Evolutionary conservation across 495 filamentous ascomycete species (phyloP), one percentile per base, ranked within the genome.

Genomic region (Penicillium samsonianum): DNA sequence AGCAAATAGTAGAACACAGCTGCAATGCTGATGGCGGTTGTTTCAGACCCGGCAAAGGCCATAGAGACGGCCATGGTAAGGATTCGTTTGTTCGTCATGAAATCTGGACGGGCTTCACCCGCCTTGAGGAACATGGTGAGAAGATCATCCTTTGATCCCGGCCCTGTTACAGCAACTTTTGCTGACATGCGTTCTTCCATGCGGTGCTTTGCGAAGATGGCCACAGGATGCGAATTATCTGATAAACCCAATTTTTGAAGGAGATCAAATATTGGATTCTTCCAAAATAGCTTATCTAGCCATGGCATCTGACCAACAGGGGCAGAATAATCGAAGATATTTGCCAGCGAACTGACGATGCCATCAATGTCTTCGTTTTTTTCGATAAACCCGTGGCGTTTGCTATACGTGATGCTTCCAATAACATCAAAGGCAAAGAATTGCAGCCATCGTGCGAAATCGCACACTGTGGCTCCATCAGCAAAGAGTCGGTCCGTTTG

Each of bases 341-440:
- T 65, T 4, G 64, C 67, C 22, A 83, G 58, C 37, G 77, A 79
- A 2, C 55, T 60, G 7, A 80, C 63, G 12, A 80, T 78, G 4
- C 73, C 72, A 47, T 86, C 82, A 41, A 87, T 78, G 55, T 88
- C 86, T 25, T 78, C 55, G 4, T 79, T 82, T 8, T 80, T 73
- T 20, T 76, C 75, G 3, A 90, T 60, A 60, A 89, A 89, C 1
- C 87, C 87, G 58, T 87, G 84, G 6, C 73, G 78, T n/a, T 82
- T 72, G 48, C 79, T 81, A 58, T 86, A 90, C 0, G 85, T 86
- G 14, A 89, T 77, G 63, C 71, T 79, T 72, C 88, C 69, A 73
- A 89, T 72, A 30, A 91, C 87, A 63, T 94, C 90, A 61, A 90
- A 92, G 4, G 87, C 87, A 62, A 87, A 92, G 65, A 84, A 92